Evolutionary conservation across 306 rosid species (phyloP).

Genomic region (Quercus cerris): DNA sequence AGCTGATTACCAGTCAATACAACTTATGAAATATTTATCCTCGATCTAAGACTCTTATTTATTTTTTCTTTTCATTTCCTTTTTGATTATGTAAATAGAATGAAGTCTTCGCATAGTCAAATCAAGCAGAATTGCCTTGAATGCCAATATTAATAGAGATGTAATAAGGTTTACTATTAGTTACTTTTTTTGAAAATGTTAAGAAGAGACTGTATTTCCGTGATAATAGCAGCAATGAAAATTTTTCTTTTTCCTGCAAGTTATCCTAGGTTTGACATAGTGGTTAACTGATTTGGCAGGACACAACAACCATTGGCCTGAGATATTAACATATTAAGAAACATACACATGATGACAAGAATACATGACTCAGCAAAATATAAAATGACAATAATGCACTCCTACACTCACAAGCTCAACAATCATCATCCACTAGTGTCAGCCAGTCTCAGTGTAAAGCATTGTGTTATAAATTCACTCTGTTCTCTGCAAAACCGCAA

Average conservation of each 20-base stretch:
- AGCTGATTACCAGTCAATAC: constrained; percentile 6
- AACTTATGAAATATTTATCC: neutral
- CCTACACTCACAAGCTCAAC: no score
- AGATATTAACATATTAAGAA: no score
- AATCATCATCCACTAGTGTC: no score
- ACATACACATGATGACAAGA: no score
- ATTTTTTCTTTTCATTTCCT: neutral
- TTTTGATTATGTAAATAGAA: neutral
- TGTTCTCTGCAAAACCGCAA: neutral
- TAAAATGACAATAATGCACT: no score
- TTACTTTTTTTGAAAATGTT: neutral
- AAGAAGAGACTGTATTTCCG: neutral
- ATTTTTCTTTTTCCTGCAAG: neutral
- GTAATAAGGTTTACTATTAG: neutral
- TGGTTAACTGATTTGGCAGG: no score
- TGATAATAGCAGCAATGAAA: neutral
- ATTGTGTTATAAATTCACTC: neutral
- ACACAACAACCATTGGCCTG: no score
- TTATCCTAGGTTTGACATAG: neutral
- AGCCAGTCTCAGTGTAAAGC: no score
- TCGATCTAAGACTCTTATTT: neutral
- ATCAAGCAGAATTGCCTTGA: no score
- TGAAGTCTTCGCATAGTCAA: neutral
- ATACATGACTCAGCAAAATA: no score
- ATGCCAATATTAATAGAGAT: neutral